Conservation (phyloP, 2,329 filamentous ascomycete species). For the Exserohilum rostratum region DNA sequence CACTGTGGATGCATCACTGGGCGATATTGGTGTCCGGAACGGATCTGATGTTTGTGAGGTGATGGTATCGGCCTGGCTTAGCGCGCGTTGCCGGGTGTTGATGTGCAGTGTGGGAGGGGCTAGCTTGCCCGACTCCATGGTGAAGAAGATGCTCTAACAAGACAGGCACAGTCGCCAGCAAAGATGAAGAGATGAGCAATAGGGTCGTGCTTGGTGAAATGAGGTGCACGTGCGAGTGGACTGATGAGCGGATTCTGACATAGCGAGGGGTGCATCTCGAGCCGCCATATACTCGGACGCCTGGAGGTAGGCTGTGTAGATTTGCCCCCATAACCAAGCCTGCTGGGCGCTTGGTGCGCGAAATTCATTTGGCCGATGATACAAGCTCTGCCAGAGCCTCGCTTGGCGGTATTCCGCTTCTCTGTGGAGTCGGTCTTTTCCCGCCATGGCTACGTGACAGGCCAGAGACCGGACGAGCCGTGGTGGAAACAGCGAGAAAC, state of each 20-base stretch:
- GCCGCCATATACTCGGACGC: constrained; percentile 18
- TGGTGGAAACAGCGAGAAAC: constrained; percentile 7
- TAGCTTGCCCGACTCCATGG: constrained; percentile 34
- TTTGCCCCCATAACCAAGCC: constrained; percentile 13
- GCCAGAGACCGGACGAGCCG: constrained; percentile 1
- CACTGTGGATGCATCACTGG: constrained; percentile 32
- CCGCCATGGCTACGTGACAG: constrained; percentile 2
- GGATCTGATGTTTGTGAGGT: constrained; percentile 33
- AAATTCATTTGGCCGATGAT: constrained; percentile 12
- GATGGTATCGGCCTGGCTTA: constrained; percentile 35
- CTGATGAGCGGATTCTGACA: background rate
- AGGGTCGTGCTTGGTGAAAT: background rate
- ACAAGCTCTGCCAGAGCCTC: constrained; percentile 14
- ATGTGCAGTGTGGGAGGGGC: constrained; percentile 34
- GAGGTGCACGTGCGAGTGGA: background rate
- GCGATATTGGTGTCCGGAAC: constrained; percentile 31
- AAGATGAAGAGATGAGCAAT: background rate
- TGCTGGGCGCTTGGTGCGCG: constrained; percentile 22
- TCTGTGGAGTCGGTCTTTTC: background rate
- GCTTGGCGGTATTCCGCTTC: constrained; percentile 8
- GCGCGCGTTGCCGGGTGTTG: constrained; percentile 32
- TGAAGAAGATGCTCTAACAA: background rate
- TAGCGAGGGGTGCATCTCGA: constrained; percentile 5
- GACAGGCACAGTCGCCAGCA: background rate
- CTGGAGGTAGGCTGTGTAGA: constrained; percentile 22